Evolutionary conservation across 208 protist genomes (phyloP), one percentile per base, ranked within the genome.

Genomic region (Kentomonas sorsogonicus): DNA sequence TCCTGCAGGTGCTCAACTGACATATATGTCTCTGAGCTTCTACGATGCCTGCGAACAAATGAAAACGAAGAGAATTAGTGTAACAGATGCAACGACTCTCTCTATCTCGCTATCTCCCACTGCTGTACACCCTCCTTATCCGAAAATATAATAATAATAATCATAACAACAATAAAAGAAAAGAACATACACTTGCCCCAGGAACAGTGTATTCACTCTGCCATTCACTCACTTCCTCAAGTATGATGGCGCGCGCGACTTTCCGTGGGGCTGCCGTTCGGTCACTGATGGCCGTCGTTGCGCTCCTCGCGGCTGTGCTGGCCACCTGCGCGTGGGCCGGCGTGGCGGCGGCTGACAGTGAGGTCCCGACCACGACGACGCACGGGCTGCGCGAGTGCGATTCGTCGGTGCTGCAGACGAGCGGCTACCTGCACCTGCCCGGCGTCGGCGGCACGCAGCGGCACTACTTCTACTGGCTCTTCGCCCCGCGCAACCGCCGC

Each of bases 381-480:
- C 11, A 22, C 15, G 80, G 72, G 25, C 82, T 60, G 65, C 31
- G 56, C 1, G 29, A 30, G 5, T 90, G 83, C 55, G 78, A 86
- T 50, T 53, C 39, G 18, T 23, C 45, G 31, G 79, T 79, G 30
- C 29, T 73, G 56, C 83, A 91, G 72, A 80, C 75, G 43, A 84
- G 79, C 64, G 86, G 86, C 41, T 89, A 89, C 71, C 69, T 89
- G 59, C 57, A 77, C 59, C 83, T 93, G 53, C 70, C 83, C 50
- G 75, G 69, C 34, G 56, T 59, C 29, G 56, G 51, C 9, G 50
- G 66, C 31, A 63, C 59, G 16, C 48, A 62, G 47, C 81, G 87
- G 60, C 70, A 89, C 55, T 77, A 77, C 66, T 97, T 97, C 66
- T 97, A 91, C 77, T 97, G 93, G 91, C 61, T 83, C 45, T 95